Evolutionary conservation across 192 early-diverging fungal genomes (phyloP).

Genomic region (Backusella luteola): DNA sequence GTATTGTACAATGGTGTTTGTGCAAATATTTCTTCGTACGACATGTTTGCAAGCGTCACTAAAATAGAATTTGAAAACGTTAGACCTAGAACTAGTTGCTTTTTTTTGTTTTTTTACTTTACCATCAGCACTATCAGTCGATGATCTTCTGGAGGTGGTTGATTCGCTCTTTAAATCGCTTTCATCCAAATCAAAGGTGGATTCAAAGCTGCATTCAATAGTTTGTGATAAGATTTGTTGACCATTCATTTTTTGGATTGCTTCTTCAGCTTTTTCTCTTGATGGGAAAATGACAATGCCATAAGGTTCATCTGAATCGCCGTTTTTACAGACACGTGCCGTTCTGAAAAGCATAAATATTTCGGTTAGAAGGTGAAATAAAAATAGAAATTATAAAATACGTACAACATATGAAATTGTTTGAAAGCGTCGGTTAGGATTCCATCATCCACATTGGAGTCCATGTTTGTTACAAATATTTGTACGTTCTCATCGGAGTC

Average conservation of each 20-base stretch:
- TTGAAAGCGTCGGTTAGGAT: neutral
- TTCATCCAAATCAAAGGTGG: constrained; percentile 89
- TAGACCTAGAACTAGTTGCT: neutral
- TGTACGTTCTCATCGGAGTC: constrained; percentile 7
- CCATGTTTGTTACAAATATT: constrained; percentile 7
- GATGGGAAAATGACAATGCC: constrained; percentile 87
- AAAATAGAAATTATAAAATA: constrained; percentile 3
- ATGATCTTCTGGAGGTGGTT: neutral
- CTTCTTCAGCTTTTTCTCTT: constrained; percentile 77
- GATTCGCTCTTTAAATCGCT: neutral
- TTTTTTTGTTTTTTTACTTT: neutral
- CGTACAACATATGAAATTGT: constrained; percentile 4
- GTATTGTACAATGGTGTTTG: constrained; percentile 84
- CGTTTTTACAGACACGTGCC: constrained; percentile 89
- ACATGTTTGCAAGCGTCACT: constrained; percentile 30
- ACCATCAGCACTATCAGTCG: constrained; percentile 10
- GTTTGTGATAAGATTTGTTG: constrained; percentile 76
- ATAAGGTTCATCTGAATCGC: constrained; percentile 77
- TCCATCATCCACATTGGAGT: neutral
- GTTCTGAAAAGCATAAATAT: constrained; percentile 32
- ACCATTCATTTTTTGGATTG: constrained; percentile 83
- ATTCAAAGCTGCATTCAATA: constrained; percentile 86
- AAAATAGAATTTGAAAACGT: neutral
- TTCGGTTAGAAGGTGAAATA: neutral
- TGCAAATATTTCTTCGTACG: constrained; percentile 70